Base-by-base conservation (phyloP, 306 rosid species). In the Quercus ilex region DNA sequence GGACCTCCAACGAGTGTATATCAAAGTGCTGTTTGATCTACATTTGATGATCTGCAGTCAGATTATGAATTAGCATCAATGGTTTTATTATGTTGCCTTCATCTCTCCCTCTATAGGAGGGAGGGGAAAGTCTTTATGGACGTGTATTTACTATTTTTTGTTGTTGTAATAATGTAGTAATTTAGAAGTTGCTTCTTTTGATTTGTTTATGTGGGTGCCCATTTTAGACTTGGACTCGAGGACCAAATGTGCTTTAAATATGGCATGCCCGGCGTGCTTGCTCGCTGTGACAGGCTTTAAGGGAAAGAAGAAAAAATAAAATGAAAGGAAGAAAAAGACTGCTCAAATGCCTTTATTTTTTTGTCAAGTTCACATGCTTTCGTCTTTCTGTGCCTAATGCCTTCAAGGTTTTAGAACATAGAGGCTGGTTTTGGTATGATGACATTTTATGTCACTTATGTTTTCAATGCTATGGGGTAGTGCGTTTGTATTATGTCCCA, bases 251-350 rank as follows among this genome's bases (percentile, higher is more conserved):
- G 30, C 31, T 4, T 67, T 9, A 18, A 35, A 67, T 33, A 67
- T 31, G 71, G 52, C 4, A 33, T 31, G 35, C 55, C 65, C 3
- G 63, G 75, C 81, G 21, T 71, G 74, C 59, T 60, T 76, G 73
- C 51, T 35, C 23, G 65, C 69, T 77, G 60, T 46, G 74, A 6
- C 85, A 71, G 67, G 81, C 78, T 71, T 81, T 52, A 19, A 25
- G 14, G 18, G 69, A 6, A 63, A 68, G 28, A 33, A 4, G 18
- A n/a, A 62, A 49, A 49, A 49, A 49, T 12, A 49, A 49, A 49
- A 49, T 49, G 14, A 49, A 49, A 49, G 53, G 53, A 55, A 55
- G 69, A 35, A 63, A 77, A 63, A 53, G 35, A 43, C 11, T 74
- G 56, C 12, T 5, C 64, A 59, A 49, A 20, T 9, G 35, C 1